These are phyloP conservation scores for Auriscalpium vulgare DNA, from an alignment of 768 basidiomycete genomes.

Conservation along the genomic window DNA sequence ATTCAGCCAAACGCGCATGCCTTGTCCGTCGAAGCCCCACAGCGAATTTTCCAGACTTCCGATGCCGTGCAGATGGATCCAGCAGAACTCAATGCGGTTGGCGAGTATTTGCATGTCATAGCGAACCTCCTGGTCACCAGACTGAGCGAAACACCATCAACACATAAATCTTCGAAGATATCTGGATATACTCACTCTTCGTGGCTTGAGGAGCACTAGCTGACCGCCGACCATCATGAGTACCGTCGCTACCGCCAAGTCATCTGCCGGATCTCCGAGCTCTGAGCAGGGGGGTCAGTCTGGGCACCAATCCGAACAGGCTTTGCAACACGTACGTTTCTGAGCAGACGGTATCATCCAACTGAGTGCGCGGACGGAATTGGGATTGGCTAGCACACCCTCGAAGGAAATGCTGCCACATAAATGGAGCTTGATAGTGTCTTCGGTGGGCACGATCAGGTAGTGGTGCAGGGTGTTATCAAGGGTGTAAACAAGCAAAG, in stretches of 20 bases:
- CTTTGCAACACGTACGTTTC: slow-evolving; percentile 56
- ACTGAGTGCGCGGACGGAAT: slow-evolving; percentile 81
- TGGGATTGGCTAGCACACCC: slow-evolving; percentile 81
- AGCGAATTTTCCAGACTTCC: slow-evolving; percentile 92
- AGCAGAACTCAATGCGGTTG: slow-evolving; percentile 96
- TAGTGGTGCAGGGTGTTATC: slow-evolving; percentile 94
- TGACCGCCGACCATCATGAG: slow-evolving; percentile 93
- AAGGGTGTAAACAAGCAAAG: slow-evolving; percentile 85
- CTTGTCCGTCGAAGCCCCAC: slow-evolving; percentile 92
- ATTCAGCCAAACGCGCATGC: slow-evolving; percentile 91
- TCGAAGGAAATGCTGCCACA: slow-evolving; percentile 94
- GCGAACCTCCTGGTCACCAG: slow-evolving; percentile 80
- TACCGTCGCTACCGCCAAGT: slow-evolving; percentile 89
- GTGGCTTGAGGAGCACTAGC: slow-evolving; percentile 79
- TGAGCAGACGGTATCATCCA: slow-evolving; percentile 96
- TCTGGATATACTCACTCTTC: slow-evolving; percentile 47
- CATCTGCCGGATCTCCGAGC: slow-evolving; percentile 89
- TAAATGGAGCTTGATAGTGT: slow-evolving; percentile 76
- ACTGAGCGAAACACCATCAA: slow-evolving; percentile 31
- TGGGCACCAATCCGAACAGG: background rate
- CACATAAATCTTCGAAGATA: background rate
- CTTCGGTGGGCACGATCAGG: slow-evolving; percentile 76
- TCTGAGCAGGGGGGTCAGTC: slow-evolving; percentile 38
- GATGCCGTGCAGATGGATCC: slow-evolving; percentile 94
- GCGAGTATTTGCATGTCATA: slow-evolving; percentile 98